Percentiles rank a stretch among this genome's conserved stretches.
phyloP scores from a whole-genome alignment of 2,329 filamentous ascomycete species.

The Colletotrichum sp. region DNA sequence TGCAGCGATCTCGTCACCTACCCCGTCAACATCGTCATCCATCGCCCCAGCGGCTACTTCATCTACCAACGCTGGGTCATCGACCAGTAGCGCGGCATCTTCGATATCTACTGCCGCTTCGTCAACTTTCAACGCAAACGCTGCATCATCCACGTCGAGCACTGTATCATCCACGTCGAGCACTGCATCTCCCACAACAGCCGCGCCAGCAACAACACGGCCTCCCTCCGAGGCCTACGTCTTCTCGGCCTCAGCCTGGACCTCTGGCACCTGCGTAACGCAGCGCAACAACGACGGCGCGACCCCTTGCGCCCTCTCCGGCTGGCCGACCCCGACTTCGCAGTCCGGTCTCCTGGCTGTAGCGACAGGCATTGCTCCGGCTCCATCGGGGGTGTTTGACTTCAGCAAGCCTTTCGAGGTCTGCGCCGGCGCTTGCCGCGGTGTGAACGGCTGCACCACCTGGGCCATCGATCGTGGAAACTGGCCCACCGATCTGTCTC shows the following conservation, averaged over 20 bases:
- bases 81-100: background rate
- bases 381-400: background rate
- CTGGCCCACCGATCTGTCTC: background rate
- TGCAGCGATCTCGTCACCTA: background rate
- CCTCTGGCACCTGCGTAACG: background rate
- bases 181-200: background rate
- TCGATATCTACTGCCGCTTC: background rate
- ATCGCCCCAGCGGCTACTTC: background rate
- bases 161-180: background rate
- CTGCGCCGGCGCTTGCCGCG: background rate
- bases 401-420: background rate
- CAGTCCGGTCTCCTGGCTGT: background rate
- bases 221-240: background rate
- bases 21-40: background rate
- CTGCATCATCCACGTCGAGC: background rate
- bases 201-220: background rate
- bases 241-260: background rate
- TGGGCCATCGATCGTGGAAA: background rate
- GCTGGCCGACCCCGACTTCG: conserved; percentile 1
- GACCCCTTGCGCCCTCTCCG: background rate
- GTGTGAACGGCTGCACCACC: background rate
- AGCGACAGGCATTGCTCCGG: background rate
- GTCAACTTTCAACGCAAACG: background rate
- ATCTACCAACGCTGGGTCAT: background rate
- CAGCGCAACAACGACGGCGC: background rate